Conservation (phyloP, 2,329 filamentous ascomycete species). For the Microsporum ferrugineum region DNA sequence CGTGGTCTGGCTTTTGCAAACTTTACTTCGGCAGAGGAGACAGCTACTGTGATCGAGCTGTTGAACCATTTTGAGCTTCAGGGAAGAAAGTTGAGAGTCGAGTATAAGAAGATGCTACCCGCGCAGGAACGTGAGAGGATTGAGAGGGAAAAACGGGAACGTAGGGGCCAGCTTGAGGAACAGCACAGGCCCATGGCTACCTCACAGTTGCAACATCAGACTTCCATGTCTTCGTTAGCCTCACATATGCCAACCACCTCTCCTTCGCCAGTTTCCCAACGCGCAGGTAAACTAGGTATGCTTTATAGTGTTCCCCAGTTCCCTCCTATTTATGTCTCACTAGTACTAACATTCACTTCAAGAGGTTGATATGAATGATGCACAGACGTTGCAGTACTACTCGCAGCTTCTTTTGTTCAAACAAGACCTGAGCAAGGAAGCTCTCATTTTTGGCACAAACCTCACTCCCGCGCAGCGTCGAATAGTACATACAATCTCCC, state of each 20-base stretch:
- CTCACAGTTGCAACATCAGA: conserved; percentile 65
- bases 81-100: conserved; percentile 84
- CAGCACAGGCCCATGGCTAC: conserved; percentile 67
- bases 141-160: conserved; percentile 91
- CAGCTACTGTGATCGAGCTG: conserved; percentile 76
- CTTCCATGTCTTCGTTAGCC: conserved; percentile 70
- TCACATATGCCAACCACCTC: conserved; percentile 53
- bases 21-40: conserved; percentile 92
- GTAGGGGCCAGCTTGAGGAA: conserved; percentile 89
- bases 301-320: not conserved
- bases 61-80: conserved; percentile 96
- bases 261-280: conserved; percentile 55
- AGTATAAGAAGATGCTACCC: conserved; percentile 99
- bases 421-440: conserved; percentile 63
- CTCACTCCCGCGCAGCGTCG: conserved; percentile 75
- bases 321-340: conserved; percentile 8
- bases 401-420: conserved; percentile 84
- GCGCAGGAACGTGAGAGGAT: conserved; percentile 89
- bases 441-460: conserved; percentile 69
- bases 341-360: conserved; percentile 21
- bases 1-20: conserved; percentile 93
- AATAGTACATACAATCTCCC: conserved; percentile 84
- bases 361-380: conserved; percentile 86
- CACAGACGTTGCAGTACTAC: conserved; percentile 75
- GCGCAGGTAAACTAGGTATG: conserved; percentile 29